A percentile compares a stretch with the other conserved stretches of the same genome.
phyloP scores from a whole-genome alignment of 371 early-diverging fungal species.

The Mucor racemosus region DNA sequence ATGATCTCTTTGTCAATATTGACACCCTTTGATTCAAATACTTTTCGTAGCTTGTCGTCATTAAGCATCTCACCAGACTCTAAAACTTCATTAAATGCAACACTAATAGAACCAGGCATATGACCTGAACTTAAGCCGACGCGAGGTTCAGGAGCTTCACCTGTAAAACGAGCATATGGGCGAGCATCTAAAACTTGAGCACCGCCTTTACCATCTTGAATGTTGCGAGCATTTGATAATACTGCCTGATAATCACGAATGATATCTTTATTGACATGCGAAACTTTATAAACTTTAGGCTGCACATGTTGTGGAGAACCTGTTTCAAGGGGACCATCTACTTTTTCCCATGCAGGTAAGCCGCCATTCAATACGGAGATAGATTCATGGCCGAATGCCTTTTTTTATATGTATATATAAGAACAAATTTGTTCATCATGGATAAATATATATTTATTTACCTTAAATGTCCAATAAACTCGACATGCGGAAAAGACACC shows the following conservation, averaged over 20 bases:
- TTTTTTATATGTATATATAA: not conserved
- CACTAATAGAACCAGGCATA: constrained; percentile 81
- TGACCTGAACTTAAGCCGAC: constrained; percentile 84
- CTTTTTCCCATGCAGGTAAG: constrained; percentile 76
- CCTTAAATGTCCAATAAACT: constrained; percentile 85
- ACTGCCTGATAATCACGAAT: constrained; percentile 68
- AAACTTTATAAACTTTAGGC: constrained; percentile 43
- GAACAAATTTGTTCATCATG: too few species aligned
- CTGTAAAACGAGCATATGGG: constrained; percentile 72
- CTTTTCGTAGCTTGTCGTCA: constrained; percentile 49
- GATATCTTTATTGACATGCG: constrained; percentile 45
- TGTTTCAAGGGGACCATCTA: constrained; percentile 45
- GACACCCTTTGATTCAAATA: constrained; percentile 54
- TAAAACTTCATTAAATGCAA: constrained; percentile 69
- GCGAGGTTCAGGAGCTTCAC: constrained; percentile 84
- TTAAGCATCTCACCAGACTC: constrained; percentile 45
- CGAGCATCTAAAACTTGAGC: constrained; percentile 84
- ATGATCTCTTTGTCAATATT: constrained; percentile 64
- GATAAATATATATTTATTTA: constrained; percentile 18
- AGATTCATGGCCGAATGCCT: constrained; percentile 85
- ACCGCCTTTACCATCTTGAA: constrained; percentile 26
- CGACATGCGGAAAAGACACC: constrained; percentile 77
- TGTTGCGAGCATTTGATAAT: constrained; percentile 48
- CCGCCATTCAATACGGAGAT: constrained; percentile 92
- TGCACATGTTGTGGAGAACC: constrained; percentile 20